These are phyloP conservation scores for Trichosanthes truncata DNA, from an alignment of 306 rosid genomes.

Conservation along the genomic window DNA sequence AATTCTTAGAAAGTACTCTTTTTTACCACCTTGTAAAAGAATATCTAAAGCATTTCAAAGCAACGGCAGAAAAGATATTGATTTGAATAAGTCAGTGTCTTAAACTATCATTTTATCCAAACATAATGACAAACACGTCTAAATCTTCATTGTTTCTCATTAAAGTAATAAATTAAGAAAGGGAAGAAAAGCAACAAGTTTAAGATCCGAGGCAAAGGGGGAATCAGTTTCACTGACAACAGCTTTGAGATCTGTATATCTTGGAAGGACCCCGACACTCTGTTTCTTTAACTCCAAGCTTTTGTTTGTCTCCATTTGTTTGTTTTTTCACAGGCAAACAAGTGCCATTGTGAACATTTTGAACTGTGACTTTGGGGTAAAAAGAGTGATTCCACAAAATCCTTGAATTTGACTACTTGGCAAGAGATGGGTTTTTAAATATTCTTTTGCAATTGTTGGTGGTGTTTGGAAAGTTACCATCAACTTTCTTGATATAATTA, in stretches of 20 bases:
- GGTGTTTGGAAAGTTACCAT: background rate
- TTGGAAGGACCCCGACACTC: constrained; percentile 9
- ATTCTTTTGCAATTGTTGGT: background rate
- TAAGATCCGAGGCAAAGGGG: constrained; percentile 5
- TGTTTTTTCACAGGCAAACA: background rate
- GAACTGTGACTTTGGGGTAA: constrained; percentile 1
- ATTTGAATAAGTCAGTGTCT: background rate
- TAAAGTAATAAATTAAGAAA: background rate
- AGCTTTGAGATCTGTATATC: constrained; percentile 3
- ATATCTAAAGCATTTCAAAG: background rate
- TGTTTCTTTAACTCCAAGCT: background rate
- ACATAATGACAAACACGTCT: background rate
- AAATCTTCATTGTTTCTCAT: background rate
- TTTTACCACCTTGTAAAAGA: background rate
- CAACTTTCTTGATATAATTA: background rate
- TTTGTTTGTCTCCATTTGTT: constrained; percentile 2
- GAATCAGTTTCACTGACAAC: background rate
- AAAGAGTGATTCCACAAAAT: background rate
- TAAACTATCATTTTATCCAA: background rate
- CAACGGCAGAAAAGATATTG: background rate
- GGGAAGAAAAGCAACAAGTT: background rate
- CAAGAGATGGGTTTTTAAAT: background rate
- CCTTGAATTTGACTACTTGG: background rate
- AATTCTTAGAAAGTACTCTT: background rate
- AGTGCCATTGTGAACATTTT: background rate